These are phyloP conservation scores for Ramularia endophylla DNA, from an alignment of 2,329 filamentous ascomycete species.

Conservation along the genomic window DNA sequence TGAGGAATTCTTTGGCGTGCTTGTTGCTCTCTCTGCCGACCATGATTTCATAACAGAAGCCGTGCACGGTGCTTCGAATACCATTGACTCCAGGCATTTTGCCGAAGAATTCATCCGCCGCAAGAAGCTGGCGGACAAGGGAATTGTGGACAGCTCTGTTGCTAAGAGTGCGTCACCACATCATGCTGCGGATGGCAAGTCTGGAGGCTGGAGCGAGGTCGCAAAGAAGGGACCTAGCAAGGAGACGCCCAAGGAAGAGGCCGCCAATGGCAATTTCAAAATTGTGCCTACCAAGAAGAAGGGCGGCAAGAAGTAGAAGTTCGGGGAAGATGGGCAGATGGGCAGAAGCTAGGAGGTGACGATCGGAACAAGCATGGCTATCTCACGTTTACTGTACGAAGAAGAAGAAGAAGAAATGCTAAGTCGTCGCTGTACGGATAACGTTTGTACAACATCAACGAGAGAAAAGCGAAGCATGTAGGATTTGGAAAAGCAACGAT, in stretches of 20 bases:
- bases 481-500: neutral
- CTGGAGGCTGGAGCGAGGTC: constrained; percentile 89
- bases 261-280: constrained; percentile 66
- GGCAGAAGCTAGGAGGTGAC: neutral
- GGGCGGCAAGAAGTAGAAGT: constrained; percentile 41
- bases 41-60: constrained; percentile 83
- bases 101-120: constrained; percentile 91
- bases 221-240: constrained; percentile 73
- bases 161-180: constrained; percentile 46
- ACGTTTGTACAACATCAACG: too few species aligned
- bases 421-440: too few species aligned
- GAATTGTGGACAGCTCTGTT: constrained; percentile 59
- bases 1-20: neutral
- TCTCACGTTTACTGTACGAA: too few species aligned
- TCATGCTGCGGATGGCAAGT: constrained; percentile 26
- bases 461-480: neutral
- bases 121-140: constrained; percentile 88
- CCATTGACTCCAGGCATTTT: constrained; percentile 88
- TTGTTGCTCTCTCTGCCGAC: constrained; percentile 38
- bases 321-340: neutral
- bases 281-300: constrained; percentile 92
- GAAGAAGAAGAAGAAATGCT: too few species aligned
- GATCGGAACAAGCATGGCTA: too few species aligned
- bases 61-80: constrained; percentile 79
- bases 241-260: constrained; percentile 36